Percentiles rank a stretch among this genome's conserved stretches.
Evolutionary conservation across 345 rosid genomes (phyloP).

Genomic region (Dovyalis caffra): DNA sequence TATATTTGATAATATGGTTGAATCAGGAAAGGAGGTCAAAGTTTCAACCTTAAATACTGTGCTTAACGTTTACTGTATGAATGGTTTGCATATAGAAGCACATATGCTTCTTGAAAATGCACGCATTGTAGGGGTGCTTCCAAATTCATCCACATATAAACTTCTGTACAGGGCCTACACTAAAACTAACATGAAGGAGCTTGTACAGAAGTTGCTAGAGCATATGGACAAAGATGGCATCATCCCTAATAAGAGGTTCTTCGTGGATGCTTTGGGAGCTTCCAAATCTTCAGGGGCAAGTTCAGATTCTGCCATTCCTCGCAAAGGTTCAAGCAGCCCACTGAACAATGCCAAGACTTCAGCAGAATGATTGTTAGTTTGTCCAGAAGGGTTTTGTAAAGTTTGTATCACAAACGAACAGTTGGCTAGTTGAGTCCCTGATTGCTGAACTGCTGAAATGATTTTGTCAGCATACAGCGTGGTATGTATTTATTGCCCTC

Average conservation of each 20-base stretch:
- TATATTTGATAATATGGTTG: conserved; percentile 53
- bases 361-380: conserved; percentile 1
- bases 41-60: conserved; percentile 72
- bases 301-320: conserved; percentile 31
- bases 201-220: conserved; percentile 56
- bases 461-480: background rate
- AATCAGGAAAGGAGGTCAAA: conserved; percentile 53
- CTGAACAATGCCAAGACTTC: conserved; percentile 23
- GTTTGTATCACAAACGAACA: conserved; percentile 9
- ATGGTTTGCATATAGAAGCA: conserved; percentile 69
- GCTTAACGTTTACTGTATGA: conserved; percentile 83
- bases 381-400: conserved; percentile 6
- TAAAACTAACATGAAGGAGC: conserved; percentile 70
- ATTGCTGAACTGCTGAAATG: background rate
- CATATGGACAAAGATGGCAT: conserved; percentile 79
- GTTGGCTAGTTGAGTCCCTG: background rate
- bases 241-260: conserved; percentile 80
- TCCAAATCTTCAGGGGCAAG: conserved; percentile 43
- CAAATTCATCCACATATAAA: conserved; percentile 71
- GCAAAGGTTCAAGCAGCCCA: conserved; percentile 21
- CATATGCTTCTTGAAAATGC: conserved; percentile 53
- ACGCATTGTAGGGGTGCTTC: conserved; percentile 37
- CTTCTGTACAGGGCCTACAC: conserved; percentile 84
- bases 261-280: conserved; percentile 74
- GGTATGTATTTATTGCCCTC: background rate